phyloP scores from a whole-genome alignment of 2,329 filamentous ascomycete genomes.

The Lasiodiplodia hormozganensis region DNA sequence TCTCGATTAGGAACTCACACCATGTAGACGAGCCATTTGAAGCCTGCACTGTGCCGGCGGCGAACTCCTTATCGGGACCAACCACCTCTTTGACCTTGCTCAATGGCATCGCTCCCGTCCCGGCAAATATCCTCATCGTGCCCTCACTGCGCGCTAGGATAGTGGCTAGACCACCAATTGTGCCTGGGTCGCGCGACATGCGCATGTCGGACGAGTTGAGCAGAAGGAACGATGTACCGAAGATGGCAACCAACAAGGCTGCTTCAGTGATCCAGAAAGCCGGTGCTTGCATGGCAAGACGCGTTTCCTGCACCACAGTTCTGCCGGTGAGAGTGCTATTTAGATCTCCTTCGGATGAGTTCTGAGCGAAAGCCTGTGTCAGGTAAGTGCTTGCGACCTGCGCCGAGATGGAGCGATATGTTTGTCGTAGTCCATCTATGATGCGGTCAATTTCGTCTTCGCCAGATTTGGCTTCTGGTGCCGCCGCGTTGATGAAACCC shows the following conservation, averaged over 20 bases:
- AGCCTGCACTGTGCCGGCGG: background rate
- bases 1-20: background rate
- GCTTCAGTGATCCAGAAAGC: background rate
- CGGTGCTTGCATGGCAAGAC: background rate
- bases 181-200: background rate
- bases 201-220: background rate
- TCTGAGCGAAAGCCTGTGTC: background rate
- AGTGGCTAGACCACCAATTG: background rate
- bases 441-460: background rate
- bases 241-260: background rate
- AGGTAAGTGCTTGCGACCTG: background rate
- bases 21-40: background rate
- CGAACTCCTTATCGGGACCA: background rate
- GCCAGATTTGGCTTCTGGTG: background rate
- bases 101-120: background rate
- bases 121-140: background rate
- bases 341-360: background rate
- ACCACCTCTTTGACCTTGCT: background rate
- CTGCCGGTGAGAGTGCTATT: background rate
- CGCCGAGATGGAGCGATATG: background rate
- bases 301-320: background rate
- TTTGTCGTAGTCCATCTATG: background rate
- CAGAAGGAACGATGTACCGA: background rate
- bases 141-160: background rate
- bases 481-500: background rate